A percentile compares a stretch with the other conserved stretches of the same genome.
These are phyloP conservation scores for Phylloporus rhodoxanthus DNA, from an alignment of 768 basidiomycete species.

Conservation along the genomic window DNA sequence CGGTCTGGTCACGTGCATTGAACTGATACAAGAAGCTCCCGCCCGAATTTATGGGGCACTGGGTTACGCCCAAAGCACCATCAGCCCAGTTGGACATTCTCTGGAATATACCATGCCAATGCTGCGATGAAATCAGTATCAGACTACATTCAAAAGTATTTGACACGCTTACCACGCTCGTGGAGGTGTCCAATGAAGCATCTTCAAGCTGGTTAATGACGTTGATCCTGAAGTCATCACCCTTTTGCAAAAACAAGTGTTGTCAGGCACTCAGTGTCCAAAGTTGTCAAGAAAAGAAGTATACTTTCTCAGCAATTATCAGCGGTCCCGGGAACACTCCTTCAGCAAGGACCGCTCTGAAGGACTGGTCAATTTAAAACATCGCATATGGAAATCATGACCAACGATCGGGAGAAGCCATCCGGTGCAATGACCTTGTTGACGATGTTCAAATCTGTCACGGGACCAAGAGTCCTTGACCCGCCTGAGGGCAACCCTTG, in stretches of 20 bases:
- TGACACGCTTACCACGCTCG: constrained; percentile 41
- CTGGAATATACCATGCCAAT: constrained; percentile 53
- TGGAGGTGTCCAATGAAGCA: constrained; percentile 41
- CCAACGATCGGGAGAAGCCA: constrained; percentile 39
- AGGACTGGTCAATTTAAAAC: too few species aligned
- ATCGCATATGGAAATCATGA: background rate
- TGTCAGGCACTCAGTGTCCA: background rate
- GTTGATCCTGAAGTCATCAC: constrained; percentile 37
- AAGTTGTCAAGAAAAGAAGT: background rate
- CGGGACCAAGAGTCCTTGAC: constrained; percentile 13
- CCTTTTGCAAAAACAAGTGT: constrained; percentile 19
- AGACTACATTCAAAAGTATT: background rate
- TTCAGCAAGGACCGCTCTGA: constrained; percentile 37
- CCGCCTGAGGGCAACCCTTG: background rate
- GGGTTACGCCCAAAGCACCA: constrained; percentile 35
- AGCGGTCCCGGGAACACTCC: constrained; percentile 43
- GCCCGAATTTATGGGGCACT: constrained; percentile 26
- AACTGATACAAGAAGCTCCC: constrained; percentile 22
- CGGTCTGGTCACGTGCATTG: constrained; percentile 18
- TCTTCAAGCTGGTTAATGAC: constrained; percentile 43
- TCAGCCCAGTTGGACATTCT: constrained; percentile 39
- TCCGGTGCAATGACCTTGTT: constrained; percentile 43
- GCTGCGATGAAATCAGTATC: constrained; percentile 29
- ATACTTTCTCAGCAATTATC: constrained; percentile 35
- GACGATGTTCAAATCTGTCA: too few species aligned